Conservation (phyloP, 768 basidiomycete species). For the Collybia nuda region DNA sequence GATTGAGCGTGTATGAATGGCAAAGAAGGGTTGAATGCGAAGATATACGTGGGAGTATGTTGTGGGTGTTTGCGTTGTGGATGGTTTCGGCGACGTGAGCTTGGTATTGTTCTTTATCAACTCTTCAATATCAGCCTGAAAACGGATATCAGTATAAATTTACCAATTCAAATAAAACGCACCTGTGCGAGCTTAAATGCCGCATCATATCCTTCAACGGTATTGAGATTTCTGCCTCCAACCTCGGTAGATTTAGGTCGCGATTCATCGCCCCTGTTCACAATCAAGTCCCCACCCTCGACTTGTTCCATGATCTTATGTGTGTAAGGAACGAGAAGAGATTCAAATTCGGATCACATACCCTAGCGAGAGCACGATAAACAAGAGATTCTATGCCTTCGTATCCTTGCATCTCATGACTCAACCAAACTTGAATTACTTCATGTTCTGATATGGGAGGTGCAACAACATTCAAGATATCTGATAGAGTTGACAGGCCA, state of each 20-base stretch:
- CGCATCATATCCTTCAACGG: conserved; percentile 81
- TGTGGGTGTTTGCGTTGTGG: conserved; percentile 48
- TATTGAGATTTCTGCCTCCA: conserved; percentile 67
- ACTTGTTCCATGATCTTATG: conserved; percentile 89
- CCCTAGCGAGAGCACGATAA: conserved; percentile 81
- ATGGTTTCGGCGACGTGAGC: conserved; percentile 29
- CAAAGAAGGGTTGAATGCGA: conserved; percentile 87
- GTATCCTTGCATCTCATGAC: conserved; percentile 96
- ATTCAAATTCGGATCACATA: conserved; percentile 30
- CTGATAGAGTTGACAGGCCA: conserved; percentile 85
- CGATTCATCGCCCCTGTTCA: conserved; percentile 80
- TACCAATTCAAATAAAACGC: conserved; percentile 14
- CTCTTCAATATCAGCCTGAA: conserved; percentile 76
- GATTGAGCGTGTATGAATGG: conserved; percentile 45
- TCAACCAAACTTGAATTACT: conserved; percentile 93
- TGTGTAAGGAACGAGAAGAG: not conserved
- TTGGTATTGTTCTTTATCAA: conserved; percentile 62
- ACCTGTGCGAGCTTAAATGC: conserved; percentile 87
- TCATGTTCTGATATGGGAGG: conserved; percentile 99
- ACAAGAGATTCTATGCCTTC: conserved; percentile 94
- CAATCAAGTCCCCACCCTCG: conserved; percentile 86
- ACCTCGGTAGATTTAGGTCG: conserved; percentile 59
- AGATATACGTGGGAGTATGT: conserved; percentile 91
- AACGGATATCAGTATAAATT: conserved; percentile 4
- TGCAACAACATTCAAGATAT: conserved; percentile 94